Base-by-base conservation (phyloP, 352 stramenopile genomes). In the Elongisporangium anandrum region DNA sequence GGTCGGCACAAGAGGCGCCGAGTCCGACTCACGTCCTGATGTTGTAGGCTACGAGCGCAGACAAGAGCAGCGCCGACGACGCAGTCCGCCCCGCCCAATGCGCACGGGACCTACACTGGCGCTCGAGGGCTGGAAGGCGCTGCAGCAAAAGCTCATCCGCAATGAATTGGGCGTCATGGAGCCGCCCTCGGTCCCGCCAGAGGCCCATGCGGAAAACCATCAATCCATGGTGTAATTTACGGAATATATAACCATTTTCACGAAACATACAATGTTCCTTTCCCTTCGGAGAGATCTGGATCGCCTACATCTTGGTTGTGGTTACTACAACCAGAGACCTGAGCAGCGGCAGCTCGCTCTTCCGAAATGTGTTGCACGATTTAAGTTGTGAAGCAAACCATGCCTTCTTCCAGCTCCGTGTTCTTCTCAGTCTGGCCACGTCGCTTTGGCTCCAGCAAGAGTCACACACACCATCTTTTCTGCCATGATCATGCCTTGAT, bases 91-190 rank as follows among this genome's bases (percentile, higher is more conserved):
- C 13, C 56, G 59, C 4, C 38, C 52, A 59, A 55, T 56, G 3
- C 34, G 61, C 24, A 70, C 71, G 12, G 64, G 70, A 8, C 61
- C 65, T 23, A 16, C 64, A 51, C 57, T 72, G 47, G 66, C 61
- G 56, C 61, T 70, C 4, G 66, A 73, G 22, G 69, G 62, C 48
- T 77, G 69, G 69, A 73, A 73, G 29, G 63, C 63, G 26, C 41
- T 69, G 50, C 63, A 50, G 5, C n/a, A 69, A 34, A 55, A 69
- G 45, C 59, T 70, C 29, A 70, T 70, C 19, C 50, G 59, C 54
- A 66, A 49, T 21, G 64, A 70, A 26, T 54, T 56, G 10, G 17
- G 29, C 24, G 15, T 15, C 2, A 1, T 19, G 29, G 48, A 66
- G 21, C 21, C 49, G 23, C 50, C 54, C 17, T 63, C 50, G 24